These are phyloP conservation scores for Dothiorella sarmentorum DNA, from an alignment of 2,329 filamentous ascomycete genomes.

Conservation along the genomic window DNA sequence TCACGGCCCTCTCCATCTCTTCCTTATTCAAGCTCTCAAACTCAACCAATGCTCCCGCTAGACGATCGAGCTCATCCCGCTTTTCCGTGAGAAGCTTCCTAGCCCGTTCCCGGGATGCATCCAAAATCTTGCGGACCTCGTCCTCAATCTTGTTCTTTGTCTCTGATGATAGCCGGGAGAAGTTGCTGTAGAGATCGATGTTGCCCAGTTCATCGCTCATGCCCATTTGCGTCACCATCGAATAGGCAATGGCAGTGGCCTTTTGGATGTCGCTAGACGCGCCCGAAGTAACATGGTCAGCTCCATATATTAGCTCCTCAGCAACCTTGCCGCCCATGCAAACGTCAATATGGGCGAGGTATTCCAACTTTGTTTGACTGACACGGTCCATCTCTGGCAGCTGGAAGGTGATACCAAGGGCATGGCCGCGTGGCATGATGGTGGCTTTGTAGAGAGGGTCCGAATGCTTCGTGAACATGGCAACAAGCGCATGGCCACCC, in stretches of 20 bases:
- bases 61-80: constrained; percentile 78
- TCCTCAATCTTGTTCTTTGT: constrained; percentile 83
- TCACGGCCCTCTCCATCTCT: constrained; percentile 87
- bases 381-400: constrained; percentile 92
- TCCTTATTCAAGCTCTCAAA: constrained; percentile 89
- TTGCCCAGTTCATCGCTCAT: constrained; percentile 88
- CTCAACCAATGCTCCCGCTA: constrained; percentile 85
- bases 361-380: constrained; percentile 80
- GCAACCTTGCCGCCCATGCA: constrained; percentile 83
- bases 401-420: constrained; percentile 81
- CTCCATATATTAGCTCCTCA: constrained; percentile 86
- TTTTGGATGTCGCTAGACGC: constrained; percentile 77
- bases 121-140: constrained; percentile 81
- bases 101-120: constrained; percentile 76
- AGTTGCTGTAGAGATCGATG: constrained; percentile 79
- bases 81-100: constrained; percentile 67
- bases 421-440: constrained; percentile 84
- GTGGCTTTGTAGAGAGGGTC: constrained; percentile 93
- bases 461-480: constrained; percentile 73
- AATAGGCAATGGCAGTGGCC: constrained; percentile 78
- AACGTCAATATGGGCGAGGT: constrained; percentile 74
- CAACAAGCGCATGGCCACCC: constrained; percentile 89
- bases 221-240: constrained; percentile 83
- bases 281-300: constrained; percentile 87
- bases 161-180: constrained; percentile 75